Percentiles rank a stretch among this genome's conserved stretches.
phyloP scores from a whole-genome alignment of 495 filamentous ascomycete genomes.

The Elaphomyces granulatus region DNA sequence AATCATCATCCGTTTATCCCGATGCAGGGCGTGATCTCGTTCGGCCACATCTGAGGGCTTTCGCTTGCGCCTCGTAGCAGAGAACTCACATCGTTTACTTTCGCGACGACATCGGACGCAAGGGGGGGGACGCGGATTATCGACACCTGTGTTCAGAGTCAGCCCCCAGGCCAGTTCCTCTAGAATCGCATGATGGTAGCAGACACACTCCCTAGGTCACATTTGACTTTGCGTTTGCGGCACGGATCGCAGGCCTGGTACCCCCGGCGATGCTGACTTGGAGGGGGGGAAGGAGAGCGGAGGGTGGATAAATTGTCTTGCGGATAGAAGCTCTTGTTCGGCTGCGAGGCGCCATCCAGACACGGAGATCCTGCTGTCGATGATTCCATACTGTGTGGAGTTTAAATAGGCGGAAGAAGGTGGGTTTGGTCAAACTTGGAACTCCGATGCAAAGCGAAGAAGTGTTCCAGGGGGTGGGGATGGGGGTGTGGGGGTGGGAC shows the following conservation, averaged over 20 bases:
- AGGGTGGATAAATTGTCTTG: slow-evolving; percentile 6
- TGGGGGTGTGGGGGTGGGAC: background rate
- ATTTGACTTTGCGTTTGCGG: slow-evolving; percentile 80
- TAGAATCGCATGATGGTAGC: too few species aligned
- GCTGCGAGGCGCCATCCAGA: slow-evolving; percentile 3
- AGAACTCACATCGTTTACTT: slow-evolving; percentile 91
- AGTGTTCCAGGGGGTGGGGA: slow-evolving; percentile 6
- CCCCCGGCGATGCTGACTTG: slow-evolving; percentile 50
- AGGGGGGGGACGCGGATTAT: slow-evolving; percentile 85
- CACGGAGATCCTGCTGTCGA: too few species aligned
- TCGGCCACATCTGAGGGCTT: slow-evolving; percentile 54
- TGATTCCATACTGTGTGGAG: too few species aligned
- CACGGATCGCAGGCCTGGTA: slow-evolving; percentile 89
- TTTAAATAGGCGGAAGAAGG: too few species aligned
- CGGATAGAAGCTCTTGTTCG: slow-evolving; percentile 9
- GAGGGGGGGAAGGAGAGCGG: slow-evolving; percentile 21
- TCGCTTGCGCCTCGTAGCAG: slow-evolving; percentile 84
- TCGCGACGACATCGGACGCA: slow-evolving; percentile 90
- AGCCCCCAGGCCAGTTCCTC: background rate
- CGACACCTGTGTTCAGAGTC: slow-evolving; percentile 41
- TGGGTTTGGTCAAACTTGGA: background rate
- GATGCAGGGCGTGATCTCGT: slow-evolving; percentile 36
- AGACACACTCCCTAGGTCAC: slow-evolving; percentile 62
- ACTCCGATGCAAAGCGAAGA: slow-evolving; percentile 37
- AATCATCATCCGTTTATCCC: slow-evolving; percentile 37